A percentile compares a stretch with the other conserved stretches of the same genome.
These are phyloP conservation scores for Termitomyces sp. DNA, from an alignment of 768 basidiomycete species.

Conservation along the genomic window DNA sequence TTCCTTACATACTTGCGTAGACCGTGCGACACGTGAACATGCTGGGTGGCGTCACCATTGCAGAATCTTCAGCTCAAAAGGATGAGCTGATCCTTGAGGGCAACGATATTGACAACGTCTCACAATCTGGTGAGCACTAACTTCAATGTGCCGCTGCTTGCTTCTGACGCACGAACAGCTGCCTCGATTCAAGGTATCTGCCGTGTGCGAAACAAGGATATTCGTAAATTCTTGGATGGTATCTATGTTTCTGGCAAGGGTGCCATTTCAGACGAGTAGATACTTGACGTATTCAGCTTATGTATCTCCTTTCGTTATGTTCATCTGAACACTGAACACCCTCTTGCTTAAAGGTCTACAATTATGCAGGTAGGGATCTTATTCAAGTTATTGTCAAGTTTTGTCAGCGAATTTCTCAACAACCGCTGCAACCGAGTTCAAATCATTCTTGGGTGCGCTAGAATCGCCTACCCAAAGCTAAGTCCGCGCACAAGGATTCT, in stretches of 20 bases:
- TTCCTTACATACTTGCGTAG: conserved; percentile 35
- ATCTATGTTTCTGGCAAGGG: conserved; percentile 87
- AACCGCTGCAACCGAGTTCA: too few species aligned
- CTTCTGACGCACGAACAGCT: conserved; percentile 40
- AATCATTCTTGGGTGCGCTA: too few species aligned
- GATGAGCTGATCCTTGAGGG: conserved; percentile 94
- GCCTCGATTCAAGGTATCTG: conserved; percentile 97
- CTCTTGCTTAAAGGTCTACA: too few species aligned
- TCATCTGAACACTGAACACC: not conserved
- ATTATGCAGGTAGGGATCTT: too few species aligned
- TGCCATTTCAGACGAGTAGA: conserved; percentile 54
- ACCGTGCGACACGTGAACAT: conserved; percentile 90
- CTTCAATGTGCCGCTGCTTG: not conserved
- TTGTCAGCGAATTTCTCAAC: too few species aligned
- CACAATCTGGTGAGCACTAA: conserved; percentile 74
- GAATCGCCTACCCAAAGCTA: too few species aligned
- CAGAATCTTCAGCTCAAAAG: conserved; percentile 90
- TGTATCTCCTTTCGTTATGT: conserved; percentile 10
- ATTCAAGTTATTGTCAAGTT: too few species aligned
- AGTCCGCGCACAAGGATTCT: too few species aligned
- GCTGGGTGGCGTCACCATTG: conserved; percentile 81
- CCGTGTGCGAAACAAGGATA: conserved; percentile 99
- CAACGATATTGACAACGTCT: conserved; percentile 95
- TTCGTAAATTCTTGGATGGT: conserved; percentile 97
- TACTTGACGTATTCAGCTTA: conserved; percentile 7